Base-by-base conservation (phyloP, 2,329 filamentous ascomycete genomes). In the Diaporthe helianthi region DNA sequence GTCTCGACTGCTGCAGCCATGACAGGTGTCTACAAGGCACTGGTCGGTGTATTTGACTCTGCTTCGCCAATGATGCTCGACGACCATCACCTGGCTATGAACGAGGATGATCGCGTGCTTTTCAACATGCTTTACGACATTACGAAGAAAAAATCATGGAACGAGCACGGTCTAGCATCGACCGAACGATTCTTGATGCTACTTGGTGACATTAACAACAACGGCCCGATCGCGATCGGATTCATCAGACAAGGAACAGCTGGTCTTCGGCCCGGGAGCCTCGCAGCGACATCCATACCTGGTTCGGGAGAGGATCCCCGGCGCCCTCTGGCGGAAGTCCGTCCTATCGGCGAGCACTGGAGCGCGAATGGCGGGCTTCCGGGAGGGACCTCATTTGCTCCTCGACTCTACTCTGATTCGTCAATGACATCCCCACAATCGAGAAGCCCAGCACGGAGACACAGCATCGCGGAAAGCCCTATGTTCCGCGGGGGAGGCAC, bases 151-250 rank as follows among this genome's bases (percentile, higher is more conserved):
- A 80, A 82, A 10, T 78, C 80, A 2, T 89, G 86, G 86, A 70
- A 75, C 9, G 74, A 82, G 9, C 80, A 80, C 53, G 81, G 82
- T 10, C 83, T 87, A 12, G 73, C 75, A 12, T 84, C 84, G 5
- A 83, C 82, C 8, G 80, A 79, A 49, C 84, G 86, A 22, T 88
- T 87, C 61, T 77, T 89, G 38, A 74, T 85, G 46, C 79, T 77
- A 13, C 80, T 88, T 0, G 86, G 86, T 10, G 80, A 79, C 61
- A 80, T 80, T 1, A 80, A 83, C 44, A 73, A 77, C 2, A 80
- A 82, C 3, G 77, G 77, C 9, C 74, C 72, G 5, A 76, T 76
- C 4, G 82, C 79, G 71, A 80, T 83, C 69, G 81, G 82, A 6
- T 84, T 83, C 67, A 75, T 83, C 54, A 76, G 79, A 54, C 81